Conservation (phyloP, 2,329 filamentous ascomycete genomes). For the Neoascochyta sp. region DNA sequence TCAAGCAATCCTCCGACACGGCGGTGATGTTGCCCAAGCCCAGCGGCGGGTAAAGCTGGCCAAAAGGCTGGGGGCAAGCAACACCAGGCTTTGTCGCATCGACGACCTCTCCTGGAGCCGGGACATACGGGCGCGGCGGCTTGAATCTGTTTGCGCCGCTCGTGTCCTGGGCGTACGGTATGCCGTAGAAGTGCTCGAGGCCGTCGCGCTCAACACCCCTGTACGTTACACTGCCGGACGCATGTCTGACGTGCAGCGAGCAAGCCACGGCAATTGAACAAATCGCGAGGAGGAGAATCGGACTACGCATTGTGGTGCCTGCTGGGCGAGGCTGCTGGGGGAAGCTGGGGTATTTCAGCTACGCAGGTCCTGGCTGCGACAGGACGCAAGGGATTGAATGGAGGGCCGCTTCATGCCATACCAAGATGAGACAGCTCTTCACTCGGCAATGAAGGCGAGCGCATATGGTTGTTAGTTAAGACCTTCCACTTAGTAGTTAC, state of each 20-base stretch:
- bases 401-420: no score
- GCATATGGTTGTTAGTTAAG: no score
- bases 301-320: no score
- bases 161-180: conserved; percentile 49
- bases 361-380: no score
- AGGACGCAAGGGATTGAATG: no score
- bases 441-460: no score
- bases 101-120: conserved; percentile 33
- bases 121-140: conserved; percentile 40
- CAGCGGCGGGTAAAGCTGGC: conserved; percentile 24
- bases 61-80: conserved; percentile 46
- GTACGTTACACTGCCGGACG: conserved; percentile 38
- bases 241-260: conserved; percentile 4
- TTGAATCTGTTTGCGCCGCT: conserved; percentile 47
- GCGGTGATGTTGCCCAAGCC: conserved; percentile 36
- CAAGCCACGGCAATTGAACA: no score
- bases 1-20: conserved; percentile 55
- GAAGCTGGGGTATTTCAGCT: no score
- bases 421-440: no score
- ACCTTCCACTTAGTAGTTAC: no score
- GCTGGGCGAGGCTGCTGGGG: no score
- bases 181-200: conserved; percentile 49
- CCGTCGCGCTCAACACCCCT: conserved; percentile 44
- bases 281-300: no score
- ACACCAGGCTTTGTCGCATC: conserved; percentile 43